A percentile compares a stretch with the other conserved stretches of the same genome.
Evolutionary conservation across 805 yeast species (phyloP).

Genomic region (Yarrowia phangngaensis): DNA sequence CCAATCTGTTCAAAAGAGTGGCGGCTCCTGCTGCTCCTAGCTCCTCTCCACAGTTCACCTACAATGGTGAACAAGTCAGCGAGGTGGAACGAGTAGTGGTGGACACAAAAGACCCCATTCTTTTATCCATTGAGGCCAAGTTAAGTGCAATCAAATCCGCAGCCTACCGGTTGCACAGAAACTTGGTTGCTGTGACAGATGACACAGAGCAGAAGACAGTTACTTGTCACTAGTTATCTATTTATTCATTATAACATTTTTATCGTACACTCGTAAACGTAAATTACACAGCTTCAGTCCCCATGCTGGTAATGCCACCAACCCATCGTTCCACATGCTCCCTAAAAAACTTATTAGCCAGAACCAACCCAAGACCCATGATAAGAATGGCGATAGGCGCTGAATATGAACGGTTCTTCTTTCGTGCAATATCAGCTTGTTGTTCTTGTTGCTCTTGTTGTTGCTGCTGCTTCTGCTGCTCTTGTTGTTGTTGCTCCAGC

Average conservation of each 20-base stretch:
- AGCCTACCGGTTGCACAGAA: conserved; percentile 10
- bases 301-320: conserved; percentile 1
- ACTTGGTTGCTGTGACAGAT: not conserved
- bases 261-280: not conserved
- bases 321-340: conserved; percentile 21
- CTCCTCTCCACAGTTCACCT: not conserved
- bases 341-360: conserved; percentile 21
- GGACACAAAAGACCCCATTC: conserved; percentile 23
- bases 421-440: conserved; percentile 16
- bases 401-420: not conserved
- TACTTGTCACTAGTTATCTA: no score
- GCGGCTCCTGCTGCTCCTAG: not conserved
- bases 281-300: conserved; percentile 10
- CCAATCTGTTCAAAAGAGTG: conserved; percentile 12
- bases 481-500: conserved; percentile 12
- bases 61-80: conserved; percentile 14
- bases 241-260: not conserved
- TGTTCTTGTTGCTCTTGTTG: conserved; percentile 11
- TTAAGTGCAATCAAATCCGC: conserved; percentile 17
- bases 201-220: conserved; percentile 5
- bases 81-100: conserved; percentile 21
- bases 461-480: conserved; percentile 3
- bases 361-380: conserved; percentile 14
- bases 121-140: conserved; percentile 21
- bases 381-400: conserved; percentile 12